Evolutionary conservation across 345 rosid species (phyloP), one percentile per base, ranked within the genome.

Genomic region (Psidium friedrichsthalianum): DNA sequence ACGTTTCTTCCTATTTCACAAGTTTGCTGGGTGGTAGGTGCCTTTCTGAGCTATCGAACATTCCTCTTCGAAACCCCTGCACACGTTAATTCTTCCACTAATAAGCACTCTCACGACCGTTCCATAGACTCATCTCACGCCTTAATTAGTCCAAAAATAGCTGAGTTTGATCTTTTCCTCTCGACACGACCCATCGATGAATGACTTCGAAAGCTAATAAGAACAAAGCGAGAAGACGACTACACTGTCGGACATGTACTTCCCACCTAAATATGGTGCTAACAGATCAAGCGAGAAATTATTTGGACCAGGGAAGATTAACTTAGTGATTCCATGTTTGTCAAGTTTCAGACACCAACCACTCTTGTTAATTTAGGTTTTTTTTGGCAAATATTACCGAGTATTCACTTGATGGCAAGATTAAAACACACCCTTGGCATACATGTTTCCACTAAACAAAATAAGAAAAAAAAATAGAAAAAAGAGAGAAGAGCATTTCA

Each of bases 201-300:
- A 59, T 20, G 29, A 87, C 80, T 25, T 69, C 87, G 86, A 87
- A 84, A 84, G 74, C 78, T 83, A 85, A 87, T 86, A 80, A 87
- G 76, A 74, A 83, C 83, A 85, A 86, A 85, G 90, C 55, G 61
- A 55, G 88, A 87, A 88, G 88, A 88, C 47, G 80, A 86, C 86
- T 51, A 51, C 83, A 87, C 87, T 88, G 88, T 88, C 82, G 85
- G 96, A 92, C 88, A 86, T 82, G 81, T 87, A 91, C 93, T 86
- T 86, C 85, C 81, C 90, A 92, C 95, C 95, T 93, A 92, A 89
- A 84, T 86, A 56, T 82, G 53, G 54, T 51, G 61, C 51, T 87
- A 83, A 87, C 84, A 88, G 82, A 88, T 74, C 80, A 55, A 88
- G 86, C 85, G 74, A 87, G 47, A 53, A 32, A n/a, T 51, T 74